Percentiles rank a stretch among this genome's conserved stretches.
phyloP scores from a whole-genome alignment of 1,284 basidiomycete genomes.

The Cryptococcus deneoformans region DNA sequence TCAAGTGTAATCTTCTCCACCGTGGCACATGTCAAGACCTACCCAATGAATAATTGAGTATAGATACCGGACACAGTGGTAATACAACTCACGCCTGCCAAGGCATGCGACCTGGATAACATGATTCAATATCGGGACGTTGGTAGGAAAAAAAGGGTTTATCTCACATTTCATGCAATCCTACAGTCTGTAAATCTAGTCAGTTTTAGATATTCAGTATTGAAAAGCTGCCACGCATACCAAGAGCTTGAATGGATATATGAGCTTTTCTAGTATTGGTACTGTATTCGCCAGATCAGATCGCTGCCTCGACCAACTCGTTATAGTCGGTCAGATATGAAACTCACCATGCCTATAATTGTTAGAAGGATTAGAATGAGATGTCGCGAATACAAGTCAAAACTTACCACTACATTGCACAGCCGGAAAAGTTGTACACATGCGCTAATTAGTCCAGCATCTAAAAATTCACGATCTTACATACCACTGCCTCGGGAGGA shows the following conservation, averaged over 20 bases:
- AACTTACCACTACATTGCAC: slow-evolving; percentile 12
- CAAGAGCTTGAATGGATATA: slow-evolving; percentile 88
- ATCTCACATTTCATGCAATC: slow-evolving; percentile 75
- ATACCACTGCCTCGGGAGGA: slow-evolving; percentile 9
- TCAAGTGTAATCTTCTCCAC: slow-evolving; percentile 70
- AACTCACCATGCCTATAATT: slow-evolving; percentile 25
- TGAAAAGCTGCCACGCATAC: slow-evolving; percentile 17
- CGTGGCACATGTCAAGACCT: slow-evolving; percentile 79
- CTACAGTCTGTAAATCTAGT: slow-evolving; percentile 64
- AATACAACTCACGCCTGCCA: slow-evolving; percentile 55
- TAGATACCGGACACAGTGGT: neutral
- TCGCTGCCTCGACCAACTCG: neutral
- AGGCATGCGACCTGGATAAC: slow-evolving; percentile 69
- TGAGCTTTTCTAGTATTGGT: slow-evolving; percentile 53
- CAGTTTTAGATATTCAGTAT: neutral
- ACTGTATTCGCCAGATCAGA: slow-evolving; percentile 16
- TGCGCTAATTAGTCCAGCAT: neutral
- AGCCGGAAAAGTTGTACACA: slow-evolving; percentile 5
- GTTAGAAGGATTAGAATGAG: slow-evolving; percentile 1
- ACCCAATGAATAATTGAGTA: slow-evolving; percentile 7
- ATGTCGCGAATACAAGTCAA: neutral
- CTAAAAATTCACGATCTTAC: neutral
- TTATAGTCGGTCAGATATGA: neutral
- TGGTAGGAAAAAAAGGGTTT: neutral
- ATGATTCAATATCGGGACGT: slow-evolving; percentile 3